Conservation (phyloP, 352 stramenopile genomes). For the Globisporangium heterothallicum region DNA sequence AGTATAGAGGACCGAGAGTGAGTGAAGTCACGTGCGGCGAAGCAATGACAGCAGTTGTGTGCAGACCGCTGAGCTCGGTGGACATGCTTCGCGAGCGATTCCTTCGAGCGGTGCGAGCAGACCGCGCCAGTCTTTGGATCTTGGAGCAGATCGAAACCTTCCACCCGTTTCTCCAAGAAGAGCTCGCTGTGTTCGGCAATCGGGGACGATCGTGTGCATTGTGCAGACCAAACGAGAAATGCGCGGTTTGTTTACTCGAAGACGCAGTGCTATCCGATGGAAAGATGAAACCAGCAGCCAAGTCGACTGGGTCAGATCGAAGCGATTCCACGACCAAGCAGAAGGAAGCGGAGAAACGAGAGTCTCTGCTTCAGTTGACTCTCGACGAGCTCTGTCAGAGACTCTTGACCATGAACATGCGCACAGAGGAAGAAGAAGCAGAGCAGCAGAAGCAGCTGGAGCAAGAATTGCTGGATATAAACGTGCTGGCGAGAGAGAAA, state of each 20-base stretch:
- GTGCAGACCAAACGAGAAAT: conserved; percentile 18
- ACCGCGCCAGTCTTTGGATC: conserved; percentile 36
- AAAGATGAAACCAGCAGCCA: neutral
- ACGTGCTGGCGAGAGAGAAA: conserved; percentile 20
- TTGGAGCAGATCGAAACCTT: conserved; percentile 67
- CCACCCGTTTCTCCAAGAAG: conserved; percentile 32
- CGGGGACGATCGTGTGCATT: conserved; percentile 14
- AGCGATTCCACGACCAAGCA: neutral
- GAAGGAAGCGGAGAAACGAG: neutral
- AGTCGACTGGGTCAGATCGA: neutral
- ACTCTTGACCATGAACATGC: conserved; percentile 26
- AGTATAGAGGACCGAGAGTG: conserved; percentile 53
- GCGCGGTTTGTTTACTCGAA: conserved; percentile 7
- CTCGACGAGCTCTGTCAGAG: conserved; percentile 28
- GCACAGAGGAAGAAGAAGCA: conserved; percentile 34
- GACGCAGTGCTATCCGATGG: conserved; percentile 1
- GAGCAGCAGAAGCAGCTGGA: conserved; percentile 24
- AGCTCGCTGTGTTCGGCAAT: neutral
- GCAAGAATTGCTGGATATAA: conserved; percentile 27
- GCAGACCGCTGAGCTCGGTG: conserved; percentile 25
- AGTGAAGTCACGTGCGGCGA: conserved; percentile 54
- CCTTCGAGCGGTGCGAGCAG: conserved; percentile 42
- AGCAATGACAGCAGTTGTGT: conserved; percentile 50
- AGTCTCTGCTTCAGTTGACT: conserved; percentile 2
- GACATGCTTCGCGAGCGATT: conserved; percentile 51